Evolutionary conservation across 805 yeast species (phyloP).

Genomic region (Candida palmyrensis): DNA sequence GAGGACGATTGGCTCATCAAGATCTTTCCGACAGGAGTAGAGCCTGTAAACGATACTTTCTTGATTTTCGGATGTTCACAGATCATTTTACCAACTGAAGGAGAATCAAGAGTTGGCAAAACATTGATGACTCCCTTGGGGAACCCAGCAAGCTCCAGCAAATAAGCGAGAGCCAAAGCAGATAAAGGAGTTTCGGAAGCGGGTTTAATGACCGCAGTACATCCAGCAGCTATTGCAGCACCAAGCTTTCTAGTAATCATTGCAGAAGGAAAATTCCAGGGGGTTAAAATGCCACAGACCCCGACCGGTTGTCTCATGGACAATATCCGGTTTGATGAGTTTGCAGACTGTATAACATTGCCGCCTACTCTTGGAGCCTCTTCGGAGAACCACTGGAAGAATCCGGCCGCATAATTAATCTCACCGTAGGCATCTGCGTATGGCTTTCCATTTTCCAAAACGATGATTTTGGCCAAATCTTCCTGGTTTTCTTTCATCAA

Average conservation of each 20-base stretch:
- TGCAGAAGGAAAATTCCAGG: slow-evolving; percentile 83
- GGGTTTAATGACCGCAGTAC: slow-evolving; percentile 73
- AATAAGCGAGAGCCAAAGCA: slow-evolving; percentile 61
- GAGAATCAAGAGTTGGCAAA: slow-evolving; percentile 44
- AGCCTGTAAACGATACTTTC: slow-evolving; percentile 61
- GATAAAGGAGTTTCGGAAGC: slow-evolving; percentile 72
- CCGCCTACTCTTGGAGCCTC: slow-evolving; percentile 72
- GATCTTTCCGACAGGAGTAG: slow-evolving; percentile 57
- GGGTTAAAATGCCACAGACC: slow-evolving; percentile 73
- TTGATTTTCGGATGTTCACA: slow-evolving; percentile 40
- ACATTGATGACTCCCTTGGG: slow-evolving; percentile 68
- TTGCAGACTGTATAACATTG: slow-evolving; percentile 55
- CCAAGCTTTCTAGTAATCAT: slow-evolving; percentile 73
- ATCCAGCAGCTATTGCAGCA: slow-evolving; percentile 77
- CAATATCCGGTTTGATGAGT: slow-evolving; percentile 44
- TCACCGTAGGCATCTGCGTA: slow-evolving; percentile 70
- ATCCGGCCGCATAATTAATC: slow-evolving; percentile 61
- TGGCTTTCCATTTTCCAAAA: slow-evolving; percentile 75
- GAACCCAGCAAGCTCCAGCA: slow-evolving; percentile 63
- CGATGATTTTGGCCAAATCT: slow-evolving; percentile 60
- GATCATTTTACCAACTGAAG: slow-evolving; percentile 50
- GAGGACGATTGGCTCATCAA: slow-evolving; percentile 53
- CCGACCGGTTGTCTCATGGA: slow-evolving; percentile 74
- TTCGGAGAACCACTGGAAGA: slow-evolving; percentile 87
- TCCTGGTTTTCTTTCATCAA: slow-evolving; percentile 53